Evolutionary conservation across 192 early-diverging fungal genomes (phyloP), one percentile per base, ranked within the genome.

Genomic region (Linnemannia elongata): DNA sequence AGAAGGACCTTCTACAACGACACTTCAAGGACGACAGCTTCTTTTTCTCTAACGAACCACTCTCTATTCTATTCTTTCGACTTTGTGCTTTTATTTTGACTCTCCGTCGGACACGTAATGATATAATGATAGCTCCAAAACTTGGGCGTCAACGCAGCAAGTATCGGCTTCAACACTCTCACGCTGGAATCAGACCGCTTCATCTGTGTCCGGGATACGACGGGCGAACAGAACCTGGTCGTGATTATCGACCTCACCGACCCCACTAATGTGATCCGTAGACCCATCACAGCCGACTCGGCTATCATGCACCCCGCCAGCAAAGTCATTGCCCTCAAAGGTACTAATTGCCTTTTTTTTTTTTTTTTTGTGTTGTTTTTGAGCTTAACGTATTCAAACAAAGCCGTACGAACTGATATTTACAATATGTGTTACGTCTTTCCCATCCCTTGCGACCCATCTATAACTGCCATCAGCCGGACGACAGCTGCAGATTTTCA

Each of bases 151-250:
- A 97, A 97, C 90, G 91, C 94, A 45, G 94, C 95, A 49, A 97
- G 94, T 86, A 99, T 99, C 86, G 95, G 97, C 79, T 99, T 99
- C 91, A 98, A 97, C 88, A 98, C 96, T 24, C 92, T 99, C 76
- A 99, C 98, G 74, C 95, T 99, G 90, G 97, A 99, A 88, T 98
- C 97, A 13, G 98, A 99, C 90, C 96, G 97, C 81, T 99, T 96
- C 90, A 98, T 99, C 82, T 98, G 98, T 91, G 94, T 99, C 44
- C 96, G 98, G 70, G 98, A 99, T 86, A 76, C 82, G 27, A 83
- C 75, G 8, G 87, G 82, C 5, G 87, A 96, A 79, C 93, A 93
- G 81, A 96, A 96, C 90, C 96, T 97, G 83, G 97, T 99, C 42
- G 97, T 97, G 66, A 98, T 99, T 79, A 92, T 99, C 47, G 98